phyloP scores from a whole-genome alignment of 2,329 filamentous ascomycete species.

The Pseudogymnoascus pannorum region DNA sequence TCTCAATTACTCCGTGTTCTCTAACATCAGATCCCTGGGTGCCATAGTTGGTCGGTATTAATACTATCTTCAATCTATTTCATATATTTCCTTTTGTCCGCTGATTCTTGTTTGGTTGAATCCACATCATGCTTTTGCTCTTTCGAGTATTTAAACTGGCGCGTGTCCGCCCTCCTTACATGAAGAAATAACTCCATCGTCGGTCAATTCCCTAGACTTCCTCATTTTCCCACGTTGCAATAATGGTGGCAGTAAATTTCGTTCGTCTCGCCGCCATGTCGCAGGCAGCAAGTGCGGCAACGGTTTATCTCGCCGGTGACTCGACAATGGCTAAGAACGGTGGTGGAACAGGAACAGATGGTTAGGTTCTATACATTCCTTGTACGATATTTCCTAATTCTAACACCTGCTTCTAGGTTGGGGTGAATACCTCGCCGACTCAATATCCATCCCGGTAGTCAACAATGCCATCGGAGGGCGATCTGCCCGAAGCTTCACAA shows the following conservation, averaged over 20 bases:
- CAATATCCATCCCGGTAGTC: conserved; percentile 12
- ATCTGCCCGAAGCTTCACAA: conserved; percentile 56
- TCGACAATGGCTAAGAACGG: conserved; percentile 17
- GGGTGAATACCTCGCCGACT: conserved; percentile 19
- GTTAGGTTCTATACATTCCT: not conserved
- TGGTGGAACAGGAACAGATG: conserved; percentile 15
- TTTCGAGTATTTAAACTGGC: not conserved
- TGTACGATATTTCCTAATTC: not conserved
- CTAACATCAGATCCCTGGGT: not conserved
- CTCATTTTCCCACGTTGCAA: not conserved
- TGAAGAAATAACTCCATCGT: not conserved
- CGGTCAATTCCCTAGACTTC: not conserved
- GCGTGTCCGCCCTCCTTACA: not conserved
- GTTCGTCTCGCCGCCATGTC: conserved; percentile 7
- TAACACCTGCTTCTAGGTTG: conserved; percentile 14
- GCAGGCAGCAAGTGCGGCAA: conserved; percentile 7
- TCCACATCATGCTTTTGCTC: not conserved
- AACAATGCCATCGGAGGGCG: conserved; percentile 61
- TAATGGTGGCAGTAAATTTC: not conserved
- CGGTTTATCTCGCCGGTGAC: conserved; percentile 16
- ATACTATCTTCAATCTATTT: not conserved
- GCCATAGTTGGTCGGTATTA: conserved; percentile 4
- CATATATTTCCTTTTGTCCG: conserved; percentile 5
- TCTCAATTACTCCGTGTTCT: conserved; percentile 1
- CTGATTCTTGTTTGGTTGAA: not conserved